Conservation (phyloP, 169 alveolate genomes). For the Cardiosporidium cionae region DNA sequence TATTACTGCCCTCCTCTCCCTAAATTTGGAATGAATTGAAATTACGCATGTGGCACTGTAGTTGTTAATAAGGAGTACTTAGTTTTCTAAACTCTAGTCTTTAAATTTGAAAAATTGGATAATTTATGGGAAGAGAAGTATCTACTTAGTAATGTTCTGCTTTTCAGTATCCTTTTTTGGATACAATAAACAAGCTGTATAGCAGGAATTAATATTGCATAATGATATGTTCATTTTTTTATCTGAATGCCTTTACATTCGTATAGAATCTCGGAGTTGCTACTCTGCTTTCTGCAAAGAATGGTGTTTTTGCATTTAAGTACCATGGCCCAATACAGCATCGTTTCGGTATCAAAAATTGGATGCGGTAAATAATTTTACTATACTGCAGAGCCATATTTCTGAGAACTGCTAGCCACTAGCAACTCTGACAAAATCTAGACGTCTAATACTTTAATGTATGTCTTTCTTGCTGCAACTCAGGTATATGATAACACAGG, state of each 20-base stretch:
- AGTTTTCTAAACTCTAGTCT: too few relatives aligned
- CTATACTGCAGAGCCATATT: neutral
- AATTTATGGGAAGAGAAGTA: too few relatives aligned
- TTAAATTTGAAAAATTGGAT: too few relatives aligned
- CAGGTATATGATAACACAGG: slow-evolving; percentile 2
- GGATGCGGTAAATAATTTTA: neutral
- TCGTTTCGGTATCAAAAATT: slow-evolving; percentile 2
- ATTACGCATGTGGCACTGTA: too few relatives aligned
- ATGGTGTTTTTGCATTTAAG: slow-evolving; percentile 43
- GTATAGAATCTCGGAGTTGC: slow-evolving; percentile 42
- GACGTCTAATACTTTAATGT: neutral
- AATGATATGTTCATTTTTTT: neutral
- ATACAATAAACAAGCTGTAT: too few relatives aligned
- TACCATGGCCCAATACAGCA: slow-evolving; percentile 41
- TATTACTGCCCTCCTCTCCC: too few relatives aligned
- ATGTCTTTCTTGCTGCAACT: neutral
- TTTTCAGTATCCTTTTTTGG: too few relatives aligned
- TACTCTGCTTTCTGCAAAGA: slow-evolving; percentile 46
- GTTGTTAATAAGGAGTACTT: too few relatives aligned
- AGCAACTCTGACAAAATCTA: neutral
- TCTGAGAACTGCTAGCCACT: neutral
- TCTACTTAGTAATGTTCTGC: too few relatives aligned
- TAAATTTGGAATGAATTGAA: too few relatives aligned
- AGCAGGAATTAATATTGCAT: too few relatives aligned
- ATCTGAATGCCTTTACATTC: neutral